Evolutionary conservation across 257 asterid species (phyloP).

Genomic region (Lycium barbarum): DNA sequence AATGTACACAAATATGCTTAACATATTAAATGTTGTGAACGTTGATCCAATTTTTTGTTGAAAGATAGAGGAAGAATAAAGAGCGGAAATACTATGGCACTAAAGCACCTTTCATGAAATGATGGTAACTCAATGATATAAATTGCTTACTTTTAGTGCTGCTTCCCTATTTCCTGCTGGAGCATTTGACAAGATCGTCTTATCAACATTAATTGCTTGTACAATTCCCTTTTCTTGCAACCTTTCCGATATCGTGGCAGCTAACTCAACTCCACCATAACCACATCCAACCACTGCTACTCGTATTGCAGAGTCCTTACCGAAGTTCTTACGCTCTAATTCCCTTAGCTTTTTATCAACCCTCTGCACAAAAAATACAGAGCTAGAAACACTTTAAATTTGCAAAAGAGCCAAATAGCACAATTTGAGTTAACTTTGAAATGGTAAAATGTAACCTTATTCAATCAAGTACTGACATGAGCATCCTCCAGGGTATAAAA

Average conservation of each 20-base stretch:
- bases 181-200: slow-evolving; percentile 75
- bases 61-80: slow-evolving; percentile 14
- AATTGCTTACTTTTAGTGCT: slow-evolving; percentile 73
- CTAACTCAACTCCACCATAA: slow-evolving; percentile 91
- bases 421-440: not conserved
- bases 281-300: slow-evolving; percentile 98
- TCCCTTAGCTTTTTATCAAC: slow-evolving; percentile 71
- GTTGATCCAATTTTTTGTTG: not conserved
- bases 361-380: slow-evolving; percentile 55
- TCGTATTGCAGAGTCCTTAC: slow-evolving; percentile 67
- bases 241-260: slow-evolving; percentile 94
- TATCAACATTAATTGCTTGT: slow-evolving; percentile 82
- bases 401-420: slow-evolving; percentile 21
- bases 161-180: slow-evolving; percentile 91
- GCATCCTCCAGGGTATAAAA: slow-evolving; percentile 97
- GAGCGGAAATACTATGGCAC: not conserved
- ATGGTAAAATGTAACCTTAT: not conserved
- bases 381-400: slow-evolving; percentile 32
- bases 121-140: slow-evolving; percentile 27
- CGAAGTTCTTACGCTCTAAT: slow-evolving; percentile 74
- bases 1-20: not conserved
- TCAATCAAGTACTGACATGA: slow-evolving; percentile 57
- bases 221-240: slow-evolving; percentile 75
- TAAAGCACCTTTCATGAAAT: not conserved
- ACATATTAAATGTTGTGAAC: not conserved